Evolutionary conservation across 345 rosid species (phyloP), one percentile per base, ranked within the genome.

Genomic region (Mallotus nudiflorus): DNA sequence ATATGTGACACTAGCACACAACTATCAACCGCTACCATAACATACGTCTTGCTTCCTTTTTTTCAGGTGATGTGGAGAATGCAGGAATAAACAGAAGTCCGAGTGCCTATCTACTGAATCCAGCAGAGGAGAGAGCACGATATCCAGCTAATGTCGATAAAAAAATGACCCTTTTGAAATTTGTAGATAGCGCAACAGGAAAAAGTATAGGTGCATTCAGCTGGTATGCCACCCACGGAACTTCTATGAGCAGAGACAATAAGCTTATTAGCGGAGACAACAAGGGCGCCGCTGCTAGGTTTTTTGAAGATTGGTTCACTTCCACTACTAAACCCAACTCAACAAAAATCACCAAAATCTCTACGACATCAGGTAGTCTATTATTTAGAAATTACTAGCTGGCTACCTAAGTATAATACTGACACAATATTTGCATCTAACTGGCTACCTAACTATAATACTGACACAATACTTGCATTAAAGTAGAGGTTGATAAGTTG

Each of bases 161-260:
- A 35, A 71, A 67, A 59, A 87, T 87, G 91, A 82, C 86, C 20
- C 85, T 85, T 22, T 35, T 85, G 75, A 87, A 85, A 65, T 82
- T 87, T 61, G 73, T 78, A 0, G 83, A 82, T 19, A 39, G 13
- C 0, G 67, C 25, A 3, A 80, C 62, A 58, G 68, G 66, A 15
- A 75, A 68, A 58, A 82, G 82, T 82, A 64, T 77, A 0, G 87
- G 89, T 22, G 81, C 84, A 4, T 87, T 87, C 75, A 85, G 69
- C 67, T 87, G 91, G 91, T 73, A 77, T 0, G 86, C 91, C 20
- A 85, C 91, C 0, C 89, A 87, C 18, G 87, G 91, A 20, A 85
- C 89, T 0, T 87, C 91, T 54, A 87, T 85, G 91, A 76, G 80
- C 70, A 74, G 78, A 77, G 85, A 85, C 78, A 83, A 83, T 78